These are phyloP conservation scores for Backusella parvicylindrica DNA, from an alignment of 192 early-diverging fungal species.

Conservation along the genomic window DNA sequence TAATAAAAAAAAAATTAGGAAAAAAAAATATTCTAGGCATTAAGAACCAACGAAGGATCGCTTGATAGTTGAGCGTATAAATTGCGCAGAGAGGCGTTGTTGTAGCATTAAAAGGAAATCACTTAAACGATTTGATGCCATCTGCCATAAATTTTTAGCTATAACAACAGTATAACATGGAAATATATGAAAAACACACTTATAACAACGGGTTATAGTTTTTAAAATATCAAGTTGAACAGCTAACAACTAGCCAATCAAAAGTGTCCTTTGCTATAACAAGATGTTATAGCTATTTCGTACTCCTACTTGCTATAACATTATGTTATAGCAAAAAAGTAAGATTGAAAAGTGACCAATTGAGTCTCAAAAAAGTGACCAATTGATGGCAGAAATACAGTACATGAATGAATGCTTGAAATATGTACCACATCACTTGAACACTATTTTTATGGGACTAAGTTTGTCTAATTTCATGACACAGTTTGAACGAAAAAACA, in stretches of 20 bases:
- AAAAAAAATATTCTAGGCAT: background rate
- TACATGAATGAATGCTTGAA: background rate
- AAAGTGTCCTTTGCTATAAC: background rate
- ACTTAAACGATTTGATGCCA: background rate
- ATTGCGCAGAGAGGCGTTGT: background rate
- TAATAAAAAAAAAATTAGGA: background rate
- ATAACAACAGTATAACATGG: slow-evolving; percentile 5
- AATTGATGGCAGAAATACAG: too few relatives aligned
- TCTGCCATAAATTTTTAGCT: slow-evolving; percentile 4
- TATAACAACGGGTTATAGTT: background rate
- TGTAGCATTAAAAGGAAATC: slow-evolving; percentile 4
- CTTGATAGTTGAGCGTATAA: slow-evolving; percentile 9
- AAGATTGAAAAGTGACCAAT: background rate
- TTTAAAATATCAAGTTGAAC: slow-evolving; percentile 5
- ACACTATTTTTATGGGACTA: background rate
- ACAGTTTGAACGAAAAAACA: background rate
- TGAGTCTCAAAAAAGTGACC: background rate
- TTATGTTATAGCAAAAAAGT: background rate
- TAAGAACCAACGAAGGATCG: slow-evolving; percentile 8
- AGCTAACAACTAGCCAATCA: slow-evolving; percentile 1
- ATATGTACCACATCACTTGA: background rate
- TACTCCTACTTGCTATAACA: slow-evolving; percentile 2
- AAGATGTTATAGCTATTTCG: background rate
- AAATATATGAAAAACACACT: background rate
- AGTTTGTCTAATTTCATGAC: background rate